These are phyloP conservation scores for Lasiosphaeriaceae sp. DNA, from an alignment of 495 filamentous ascomycete species.

Conservation along the genomic window DNA sequence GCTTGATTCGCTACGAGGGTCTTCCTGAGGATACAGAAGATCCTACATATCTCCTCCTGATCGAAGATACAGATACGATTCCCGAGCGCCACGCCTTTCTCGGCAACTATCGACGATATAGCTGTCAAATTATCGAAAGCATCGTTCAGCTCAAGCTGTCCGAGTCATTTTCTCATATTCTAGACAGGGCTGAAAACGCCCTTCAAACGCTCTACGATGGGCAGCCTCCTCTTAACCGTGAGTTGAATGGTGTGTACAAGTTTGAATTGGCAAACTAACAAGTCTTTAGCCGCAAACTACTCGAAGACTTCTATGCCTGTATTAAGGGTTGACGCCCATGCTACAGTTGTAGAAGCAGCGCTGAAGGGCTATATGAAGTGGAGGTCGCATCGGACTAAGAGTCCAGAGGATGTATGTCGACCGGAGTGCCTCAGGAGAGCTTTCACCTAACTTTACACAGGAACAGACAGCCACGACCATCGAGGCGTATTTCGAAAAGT, in stretches of 20 bases:
- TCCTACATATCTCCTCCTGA: constrained; percentile 72
- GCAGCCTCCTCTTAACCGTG: constrained; percentile 64
- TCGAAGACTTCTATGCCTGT: constrained; percentile 73
- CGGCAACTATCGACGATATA: constrained; percentile 94
- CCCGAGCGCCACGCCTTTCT: constrained; percentile 95
- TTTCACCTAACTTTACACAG: constrained; percentile 29
- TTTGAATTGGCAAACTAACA: constrained; percentile 21
- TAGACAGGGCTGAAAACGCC: constrained; percentile 68
- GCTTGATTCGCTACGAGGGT: constrained; percentile 78
- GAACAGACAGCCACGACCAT: constrained; percentile 59
- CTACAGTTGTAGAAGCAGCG: constrained; percentile 85
- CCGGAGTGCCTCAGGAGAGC: not conserved
- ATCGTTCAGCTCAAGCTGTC: constrained; percentile 74
- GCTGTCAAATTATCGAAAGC: constrained; percentile 74
- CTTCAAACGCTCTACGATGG: constrained; percentile 72
- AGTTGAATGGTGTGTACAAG: constrained; percentile 19
- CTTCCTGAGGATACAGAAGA: constrained; percentile 78
- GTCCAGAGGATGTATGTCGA: constrained; percentile 51
- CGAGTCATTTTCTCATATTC: constrained; percentile 83
- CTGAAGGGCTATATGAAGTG: constrained; percentile 86
- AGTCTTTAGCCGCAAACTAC: constrained; percentile 61
- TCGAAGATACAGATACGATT: constrained; percentile 90
- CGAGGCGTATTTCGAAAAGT: constrained; percentile 68
- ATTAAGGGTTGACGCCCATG: constrained; percentile 81
- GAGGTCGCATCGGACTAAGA: constrained; percentile 52